Evolutionary conservation across 306 rosid species (phyloP), one percentile per base, ranked within the genome.

Genomic region (apple (Malus domestica)): DNA sequence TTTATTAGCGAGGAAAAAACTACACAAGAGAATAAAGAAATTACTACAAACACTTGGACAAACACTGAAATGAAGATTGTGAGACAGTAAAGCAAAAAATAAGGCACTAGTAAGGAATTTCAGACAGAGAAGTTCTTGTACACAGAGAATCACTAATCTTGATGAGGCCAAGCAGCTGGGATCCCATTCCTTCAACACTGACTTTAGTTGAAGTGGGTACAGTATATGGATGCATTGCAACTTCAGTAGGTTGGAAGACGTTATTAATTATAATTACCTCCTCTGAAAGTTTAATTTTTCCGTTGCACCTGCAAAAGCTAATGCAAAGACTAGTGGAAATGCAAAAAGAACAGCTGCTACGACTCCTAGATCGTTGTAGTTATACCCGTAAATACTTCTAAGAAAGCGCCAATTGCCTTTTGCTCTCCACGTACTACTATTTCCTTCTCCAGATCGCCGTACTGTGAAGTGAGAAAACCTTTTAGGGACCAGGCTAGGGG

Each of bases 241-340:
- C 12, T 66, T 68, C 8, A 38, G 58, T 22, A 40, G 57, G 75
- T 40, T 46, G 30, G 30, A 29, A 70, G 9, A 18, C 72, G 35
- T 27, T 8, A 40, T 40, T 40, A 40, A 59, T 73, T 54, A 82
- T 35, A 35, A 40, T 74, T 54, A 82, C 63, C 74, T 78, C 29
- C 78, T 74, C 22, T 78, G 80, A 57, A 83, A 83, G 83, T 83
- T 79, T 16, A 83, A 58, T 64, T 83, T 74, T 67, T 46, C 82
- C 16, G 77, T 75, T 64, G 80, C 83, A 58, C 1, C 71, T 62
- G 80, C 77, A 58, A 83, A 83, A 30, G 14, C 74, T 42, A 20
- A 62, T 51, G 79, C 70, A 14, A 66, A 73, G 27, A 45, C 68
- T 13, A 82, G 80, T 62, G 80, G 73, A 55, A 59, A 74, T 68